These are phyloP conservation scores for Candida pseudofarinosa DNA, from an alignment of 805 yeast genomes.

Conservation along the genomic window DNA sequence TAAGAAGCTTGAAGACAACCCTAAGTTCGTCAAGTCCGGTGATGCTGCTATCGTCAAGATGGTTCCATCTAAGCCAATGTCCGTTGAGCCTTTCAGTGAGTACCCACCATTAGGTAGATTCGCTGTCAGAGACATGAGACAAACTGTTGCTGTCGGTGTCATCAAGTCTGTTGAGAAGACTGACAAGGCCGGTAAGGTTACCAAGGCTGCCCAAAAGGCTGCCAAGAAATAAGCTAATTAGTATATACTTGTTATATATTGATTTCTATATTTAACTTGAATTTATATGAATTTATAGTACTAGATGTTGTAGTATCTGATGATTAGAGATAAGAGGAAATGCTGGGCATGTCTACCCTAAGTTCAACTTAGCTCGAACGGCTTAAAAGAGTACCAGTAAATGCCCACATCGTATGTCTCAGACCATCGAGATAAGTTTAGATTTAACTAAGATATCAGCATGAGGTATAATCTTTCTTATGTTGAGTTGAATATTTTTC, in stretches of 20 bases:
- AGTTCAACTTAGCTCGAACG: background rate
- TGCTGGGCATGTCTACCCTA: background rate
- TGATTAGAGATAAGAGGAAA: too few relatives aligned
- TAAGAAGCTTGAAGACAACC: slow-evolving; percentile 30
- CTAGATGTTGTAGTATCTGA: background rate
- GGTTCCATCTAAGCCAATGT: slow-evolving; percentile 43
- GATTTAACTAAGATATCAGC: too few relatives aligned
- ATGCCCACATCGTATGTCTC: too few relatives aligned
- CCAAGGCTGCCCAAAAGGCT: slow-evolving; percentile 47
- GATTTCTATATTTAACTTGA: slow-evolving; percentile 1
- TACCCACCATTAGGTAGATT: slow-evolving; percentile 44
- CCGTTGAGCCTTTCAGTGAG: slow-evolving; percentile 42
- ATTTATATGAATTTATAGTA: slow-evolving; percentile 1
- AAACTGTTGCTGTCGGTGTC: slow-evolving; percentile 99
- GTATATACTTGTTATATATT: slow-evolving; percentile 2
- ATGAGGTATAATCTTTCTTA: too few relatives aligned
- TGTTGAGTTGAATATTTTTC: background rate
- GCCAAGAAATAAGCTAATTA: slow-evolving; percentile 40
- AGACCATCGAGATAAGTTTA: too few relatives aligned
- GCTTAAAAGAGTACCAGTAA: background rate
- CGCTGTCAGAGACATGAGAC: slow-evolving; percentile 98
- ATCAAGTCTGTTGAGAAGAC: slow-evolving; percentile 65
- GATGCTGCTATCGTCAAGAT: slow-evolving; percentile 39
- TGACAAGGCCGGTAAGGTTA: slow-evolving; percentile 47
- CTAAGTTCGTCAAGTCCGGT: slow-evolving; percentile 36